phyloP scores from a whole-genome alignment of 1,139 yeast genomes.

The Diutina mesorugosa region DNA sequence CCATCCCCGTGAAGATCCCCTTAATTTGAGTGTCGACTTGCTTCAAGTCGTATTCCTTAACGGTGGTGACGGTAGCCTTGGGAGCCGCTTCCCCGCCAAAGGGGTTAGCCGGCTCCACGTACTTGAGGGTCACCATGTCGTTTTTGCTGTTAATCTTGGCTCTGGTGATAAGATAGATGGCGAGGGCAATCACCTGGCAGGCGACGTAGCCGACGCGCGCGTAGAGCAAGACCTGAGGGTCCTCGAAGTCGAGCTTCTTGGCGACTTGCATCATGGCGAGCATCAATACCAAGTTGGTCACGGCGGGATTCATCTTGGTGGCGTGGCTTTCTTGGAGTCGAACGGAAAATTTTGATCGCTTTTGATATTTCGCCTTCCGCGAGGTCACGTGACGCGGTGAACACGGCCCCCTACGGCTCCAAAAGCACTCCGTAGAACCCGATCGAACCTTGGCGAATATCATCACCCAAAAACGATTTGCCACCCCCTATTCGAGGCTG shows the following conservation, averaged over 20 bases:
- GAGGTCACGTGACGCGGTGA: not conserved
- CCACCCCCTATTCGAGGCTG: no score
- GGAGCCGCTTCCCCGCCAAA: slow-evolving; percentile 65
- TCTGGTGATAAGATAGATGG: slow-evolving; percentile 55
- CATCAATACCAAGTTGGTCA: slow-evolving; percentile 80
- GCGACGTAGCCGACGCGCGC: slow-evolving; percentile 64
- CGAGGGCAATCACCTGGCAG: slow-evolving; percentile 55
- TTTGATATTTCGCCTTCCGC: not conserved
- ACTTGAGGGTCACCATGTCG: slow-evolving; percentile 85
- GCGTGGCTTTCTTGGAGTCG: not conserved
- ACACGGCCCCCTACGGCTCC: not conserved
- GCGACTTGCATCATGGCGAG: slow-evolving; percentile 96
- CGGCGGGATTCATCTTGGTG: slow-evolving; percentile 62
- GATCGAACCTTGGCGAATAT: not conserved
- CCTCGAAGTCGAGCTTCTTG: slow-evolving; percentile 80
- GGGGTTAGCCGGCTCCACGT: slow-evolving; percentile 77
- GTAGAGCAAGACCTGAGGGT: slow-evolving; percentile 62
- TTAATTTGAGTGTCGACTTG: slow-evolving; percentile 73
- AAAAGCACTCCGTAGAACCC: not conserved
- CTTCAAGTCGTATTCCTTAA: slow-evolving; percentile 84
- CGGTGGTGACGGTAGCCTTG: slow-evolving; percentile 75
- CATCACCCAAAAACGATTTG: no score
- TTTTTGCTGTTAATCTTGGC: slow-evolving; percentile 57
- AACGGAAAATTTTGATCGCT: not conserved
- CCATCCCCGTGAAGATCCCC: slow-evolving; percentile 77